A percentile compares a stretch with the other conserved stretches of the same genome.
These are phyloP conservation scores for Moringa oleifera DNA, from an alignment of 345 rosid species.

Conservation along the genomic window DNA sequence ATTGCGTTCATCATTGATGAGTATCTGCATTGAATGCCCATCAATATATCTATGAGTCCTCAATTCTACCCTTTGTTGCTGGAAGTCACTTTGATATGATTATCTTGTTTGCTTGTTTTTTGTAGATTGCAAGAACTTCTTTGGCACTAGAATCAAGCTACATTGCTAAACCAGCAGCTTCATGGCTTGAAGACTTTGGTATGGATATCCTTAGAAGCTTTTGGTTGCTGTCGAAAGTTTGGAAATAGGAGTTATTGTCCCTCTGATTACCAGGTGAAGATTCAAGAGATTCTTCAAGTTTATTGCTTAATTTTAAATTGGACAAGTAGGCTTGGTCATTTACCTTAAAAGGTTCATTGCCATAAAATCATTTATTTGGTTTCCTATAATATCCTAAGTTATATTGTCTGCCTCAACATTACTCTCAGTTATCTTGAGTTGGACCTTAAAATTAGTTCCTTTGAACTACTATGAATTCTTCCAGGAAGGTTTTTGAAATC, in stretches of 20 bases:
- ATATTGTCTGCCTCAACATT: no score
- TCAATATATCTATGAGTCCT: not conserved
- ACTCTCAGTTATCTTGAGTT: no score
- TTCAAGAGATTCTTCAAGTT: slow-evolving; percentile 13
- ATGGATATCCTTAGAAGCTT: slow-evolving; percentile 98
- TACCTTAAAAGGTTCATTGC: no score
- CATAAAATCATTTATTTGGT: no score
- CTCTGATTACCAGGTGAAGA: slow-evolving; percentile 83
- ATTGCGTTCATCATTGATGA: not conserved
- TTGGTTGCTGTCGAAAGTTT: slow-evolving; percentile 94
- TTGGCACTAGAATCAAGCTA: slow-evolving; percentile 73
- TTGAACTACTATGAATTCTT: no score
- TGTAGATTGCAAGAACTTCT: slow-evolving; percentile 80
- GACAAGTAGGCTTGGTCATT: not conserved
- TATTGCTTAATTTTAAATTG: not conserved
- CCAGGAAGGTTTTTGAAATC: no score
- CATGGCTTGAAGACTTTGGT: slow-evolving; percentile 99
- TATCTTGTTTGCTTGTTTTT: not conserved
- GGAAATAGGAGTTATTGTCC: slow-evolving; percentile 90
- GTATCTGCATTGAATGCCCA: not conserved
- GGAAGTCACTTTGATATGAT: not conserved
- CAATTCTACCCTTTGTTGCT: not conserved
- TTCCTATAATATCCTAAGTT: no score
- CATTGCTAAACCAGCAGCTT: slow-evolving; percentile 99
- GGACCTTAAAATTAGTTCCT: no score